A percentile compares a stretch with the other conserved stretches of the same genome.
These are phyloP conservation scores for Fragilariopsis cylindrus DNA, from an alignment of 108 stramenopile species.

Conservation along the genomic window DNA sequence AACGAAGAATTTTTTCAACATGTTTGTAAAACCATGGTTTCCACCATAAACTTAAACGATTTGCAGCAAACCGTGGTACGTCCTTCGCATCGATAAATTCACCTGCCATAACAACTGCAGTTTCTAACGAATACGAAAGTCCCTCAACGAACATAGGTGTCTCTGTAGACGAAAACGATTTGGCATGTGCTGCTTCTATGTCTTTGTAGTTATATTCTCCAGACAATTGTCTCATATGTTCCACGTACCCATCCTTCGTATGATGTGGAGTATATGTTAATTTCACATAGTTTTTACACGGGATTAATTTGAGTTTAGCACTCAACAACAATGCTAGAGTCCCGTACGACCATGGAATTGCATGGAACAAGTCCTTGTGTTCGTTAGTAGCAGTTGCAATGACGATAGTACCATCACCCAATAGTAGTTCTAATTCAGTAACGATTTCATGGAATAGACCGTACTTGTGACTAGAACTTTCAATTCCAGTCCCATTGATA, in stretches of 20 bases:
- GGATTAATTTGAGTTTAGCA: conserved; percentile 52
- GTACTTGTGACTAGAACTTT: conserved; percentile 50
- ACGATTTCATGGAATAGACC: conserved; percentile 62
- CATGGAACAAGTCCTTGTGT: conserved; percentile 59
- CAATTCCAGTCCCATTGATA: conserved; percentile 58
- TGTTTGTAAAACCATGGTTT: conserved; percentile 70
- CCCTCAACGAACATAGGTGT: conserved; percentile 56
- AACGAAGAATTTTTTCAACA: conserved; percentile 44
- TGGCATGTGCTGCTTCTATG: not conserved
- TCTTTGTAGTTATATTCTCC: conserved; percentile 21
- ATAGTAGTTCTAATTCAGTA: conserved; percentile 46
- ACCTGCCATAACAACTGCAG: conserved; percentile 51
- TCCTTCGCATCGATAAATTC: conserved; percentile 43
- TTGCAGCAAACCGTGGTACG: conserved; percentile 12
- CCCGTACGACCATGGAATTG: conserved; percentile 66
- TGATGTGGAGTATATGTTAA: conserved; percentile 44
- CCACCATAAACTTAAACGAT: conserved; percentile 42
- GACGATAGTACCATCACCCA: conserved; percentile 46
- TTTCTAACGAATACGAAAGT: conserved; percentile 43
- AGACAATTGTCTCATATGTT: conserved; percentile 28
- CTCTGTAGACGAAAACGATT: not conserved
- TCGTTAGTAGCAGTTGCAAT: conserved; percentile 42
- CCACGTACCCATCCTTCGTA: conserved; percentile 27
- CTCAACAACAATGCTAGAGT: conserved; percentile 57
- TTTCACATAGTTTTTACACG: conserved; percentile 48